phyloP scores from a whole-genome alignment of 192 early-diverging fungal genomes.

The Tieghemiomyces parasiticus region DNA sequence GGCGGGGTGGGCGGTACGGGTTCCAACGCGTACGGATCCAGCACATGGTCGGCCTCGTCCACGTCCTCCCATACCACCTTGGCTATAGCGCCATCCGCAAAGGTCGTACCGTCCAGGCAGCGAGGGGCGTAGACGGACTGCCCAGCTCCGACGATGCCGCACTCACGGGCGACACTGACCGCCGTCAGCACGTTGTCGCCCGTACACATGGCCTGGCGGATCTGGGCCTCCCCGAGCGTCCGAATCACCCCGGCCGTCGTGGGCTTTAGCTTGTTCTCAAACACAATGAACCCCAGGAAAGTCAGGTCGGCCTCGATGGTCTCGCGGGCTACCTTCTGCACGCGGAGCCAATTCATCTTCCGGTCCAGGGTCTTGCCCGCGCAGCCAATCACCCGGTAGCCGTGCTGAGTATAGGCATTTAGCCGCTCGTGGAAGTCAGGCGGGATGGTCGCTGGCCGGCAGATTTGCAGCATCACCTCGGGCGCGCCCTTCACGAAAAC shows the following conservation, averaged over 20 bases:
- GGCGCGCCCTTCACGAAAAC: conserved; percentile 97
- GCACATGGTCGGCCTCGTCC: conserved; percentile 28
- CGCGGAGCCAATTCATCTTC: conserved; percentile 48
- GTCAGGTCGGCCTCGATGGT: conserved; percentile 69
- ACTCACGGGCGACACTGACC: conserved; percentile 86
- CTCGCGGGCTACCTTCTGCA: conserved; percentile 60
- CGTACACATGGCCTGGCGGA: conserved; percentile 96
- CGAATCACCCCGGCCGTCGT: conserved; percentile 63
- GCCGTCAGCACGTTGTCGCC: conserved; percentile 96
- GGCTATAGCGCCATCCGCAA: background rate
- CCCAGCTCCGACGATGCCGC: conserved; percentile 48
- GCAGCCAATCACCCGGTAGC: conserved; percentile 93
- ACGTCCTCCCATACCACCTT: conserved; percentile 31
- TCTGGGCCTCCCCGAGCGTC: conserved; percentile 61
- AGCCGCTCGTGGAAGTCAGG: conserved; percentile 67
- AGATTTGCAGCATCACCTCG: conserved; percentile 84
- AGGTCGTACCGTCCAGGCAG: background rate
- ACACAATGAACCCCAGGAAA: conserved; percentile 93
- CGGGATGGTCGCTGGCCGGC: conserved; percentile 68
- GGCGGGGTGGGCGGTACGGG: conserved; percentile 20
- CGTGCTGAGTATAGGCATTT: conserved; percentile 80
- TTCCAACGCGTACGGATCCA: conserved; percentile 40
- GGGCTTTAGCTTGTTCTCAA: conserved; percentile 97
- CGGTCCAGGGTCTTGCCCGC: conserved; percentile 55
- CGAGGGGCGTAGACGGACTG: conserved; percentile 2